phyloP scores from a whole-genome alignment of 176 grass and related monocot species.

The Ampelocalamus luodianensis region DNA sequence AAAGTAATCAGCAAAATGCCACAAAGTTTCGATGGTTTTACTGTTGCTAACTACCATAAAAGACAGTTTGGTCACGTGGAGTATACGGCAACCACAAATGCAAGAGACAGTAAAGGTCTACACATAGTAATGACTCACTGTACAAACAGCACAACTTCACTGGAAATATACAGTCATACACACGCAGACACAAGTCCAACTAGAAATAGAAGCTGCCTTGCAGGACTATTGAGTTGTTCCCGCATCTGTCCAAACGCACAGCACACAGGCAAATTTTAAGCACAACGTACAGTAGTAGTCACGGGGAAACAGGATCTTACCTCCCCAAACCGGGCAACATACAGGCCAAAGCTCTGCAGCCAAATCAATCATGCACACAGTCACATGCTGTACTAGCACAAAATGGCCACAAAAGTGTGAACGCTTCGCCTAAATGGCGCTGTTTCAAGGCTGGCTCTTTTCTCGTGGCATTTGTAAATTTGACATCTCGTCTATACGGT shows the following conservation, averaged over 20 bases:
- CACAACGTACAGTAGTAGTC: neutral
- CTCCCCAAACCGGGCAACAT: neutral
- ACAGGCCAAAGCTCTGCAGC: neutral
- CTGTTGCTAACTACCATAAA: neutral
- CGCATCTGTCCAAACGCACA: neutral
- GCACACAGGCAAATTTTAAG: neutral
- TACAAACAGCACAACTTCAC: neutral
- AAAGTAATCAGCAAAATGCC: neutral
- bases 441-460: no score
- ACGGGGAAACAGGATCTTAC: constrained; percentile 1
- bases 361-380: constrained; percentile 14
- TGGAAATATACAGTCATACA: neutral
- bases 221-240: neutral
- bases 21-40: neutral
- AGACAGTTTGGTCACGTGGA: neutral
- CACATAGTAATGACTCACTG: neutral
- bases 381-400: neutral
- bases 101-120: neutral
- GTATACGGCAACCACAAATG: neutral
- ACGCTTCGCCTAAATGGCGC: no score
- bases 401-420: neutral
- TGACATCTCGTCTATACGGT: no score
- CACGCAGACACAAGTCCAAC: neutral
- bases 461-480: no score
- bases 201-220: neutral